Conservation (phyloP, 2,329 filamentous ascomycete genomes). For the Calonectria hongkongensis region DNA sequence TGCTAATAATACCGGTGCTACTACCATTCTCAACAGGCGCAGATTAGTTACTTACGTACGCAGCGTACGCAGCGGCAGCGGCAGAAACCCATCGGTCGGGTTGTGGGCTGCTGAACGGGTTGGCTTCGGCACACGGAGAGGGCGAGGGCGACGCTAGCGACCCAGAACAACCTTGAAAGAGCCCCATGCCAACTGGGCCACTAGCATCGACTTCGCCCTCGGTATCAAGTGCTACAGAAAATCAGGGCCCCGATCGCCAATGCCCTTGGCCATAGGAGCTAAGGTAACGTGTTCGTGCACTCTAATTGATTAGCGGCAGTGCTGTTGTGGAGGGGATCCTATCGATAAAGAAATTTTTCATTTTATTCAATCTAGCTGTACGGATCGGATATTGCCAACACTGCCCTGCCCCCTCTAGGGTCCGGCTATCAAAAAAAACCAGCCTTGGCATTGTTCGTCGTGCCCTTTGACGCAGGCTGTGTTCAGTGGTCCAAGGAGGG, state of each 20-base stretch:
- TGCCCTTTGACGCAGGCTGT: conserved; percentile 15
- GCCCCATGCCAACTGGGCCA: conserved; percentile 13
- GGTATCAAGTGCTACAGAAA: conserved; percentile 24
- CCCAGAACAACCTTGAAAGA: conserved; percentile 24
- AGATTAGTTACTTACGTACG: conserved; percentile 20
- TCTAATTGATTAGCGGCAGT: conserved; percentile 30
- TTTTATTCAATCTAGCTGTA: conserved; percentile 11
- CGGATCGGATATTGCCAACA: not conserved
- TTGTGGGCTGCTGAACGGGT: conserved; percentile 14
- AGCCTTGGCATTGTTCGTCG: conserved; percentile 18
- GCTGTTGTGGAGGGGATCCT: not conserved
- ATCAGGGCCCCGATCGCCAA: conserved; percentile 11
- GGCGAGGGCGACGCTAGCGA: conserved; percentile 25
- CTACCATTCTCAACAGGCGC: not conserved
- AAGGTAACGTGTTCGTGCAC: conserved; percentile 27
- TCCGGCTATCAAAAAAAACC: conserved; percentile 9
- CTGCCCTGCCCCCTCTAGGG: conserved; percentile 18
- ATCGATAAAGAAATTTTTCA: conserved; percentile 9
- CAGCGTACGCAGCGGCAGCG: conserved; percentile 1
- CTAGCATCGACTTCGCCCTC: conserved; percentile 24
- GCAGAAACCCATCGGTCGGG: not conserved
- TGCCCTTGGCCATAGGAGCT: conserved; percentile 5
- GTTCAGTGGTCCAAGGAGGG: not conserved
- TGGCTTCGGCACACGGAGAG: conserved; percentile 10
- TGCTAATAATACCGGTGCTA: not conserved